Evolutionary conservation across 345 rosid genomes (phyloP).

Genomic region (Pelargonium nanum): DNA sequence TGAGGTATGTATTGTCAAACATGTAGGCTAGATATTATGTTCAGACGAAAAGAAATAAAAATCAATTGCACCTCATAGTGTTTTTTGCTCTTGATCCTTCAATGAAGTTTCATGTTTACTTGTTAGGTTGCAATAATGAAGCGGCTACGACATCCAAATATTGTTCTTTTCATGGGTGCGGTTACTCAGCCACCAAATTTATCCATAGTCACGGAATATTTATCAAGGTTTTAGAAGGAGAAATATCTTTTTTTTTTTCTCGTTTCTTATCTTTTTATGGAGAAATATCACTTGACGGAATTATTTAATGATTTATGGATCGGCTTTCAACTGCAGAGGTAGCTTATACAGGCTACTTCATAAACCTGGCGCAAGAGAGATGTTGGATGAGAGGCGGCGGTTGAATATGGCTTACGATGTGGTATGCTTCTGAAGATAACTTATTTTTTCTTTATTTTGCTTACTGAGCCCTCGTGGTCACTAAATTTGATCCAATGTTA

Average conservation of each 20-base stretch:
- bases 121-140: constrained; percentile 94
- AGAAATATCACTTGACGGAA: not conserved
- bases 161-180: constrained; percentile 99
- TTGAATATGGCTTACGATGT: constrained; percentile 97
- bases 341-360: constrained; percentile 91
- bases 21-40: not conserved
- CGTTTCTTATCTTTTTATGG: no score
- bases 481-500: not conserved
- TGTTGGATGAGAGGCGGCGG: constrained; percentile 84
- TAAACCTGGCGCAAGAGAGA: constrained; percentile 74
- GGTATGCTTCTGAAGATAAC: constrained; percentile 33
- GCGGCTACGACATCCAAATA: constrained; percentile 94
- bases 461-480: not conserved
- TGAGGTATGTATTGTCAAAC: constrained; percentile 46
- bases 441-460: no score
- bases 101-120: not conserved
- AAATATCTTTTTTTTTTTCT: not conserved
- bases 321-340: constrained; percentile 49
- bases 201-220: constrained; percentile 95
- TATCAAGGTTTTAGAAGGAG: constrained; percentile 58
- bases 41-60: not conserved
- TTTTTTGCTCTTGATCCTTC: not conserved
- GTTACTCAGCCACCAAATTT: constrained; percentile 94
- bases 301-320: not conserved
- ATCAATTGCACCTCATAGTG: not conserved